Evolutionary conservation across 2,329 filamentous ascomycete genomes (phyloP), one percentile per base, ranked within the genome.

Genomic region (Aspergillus eucalypticola): DNA sequence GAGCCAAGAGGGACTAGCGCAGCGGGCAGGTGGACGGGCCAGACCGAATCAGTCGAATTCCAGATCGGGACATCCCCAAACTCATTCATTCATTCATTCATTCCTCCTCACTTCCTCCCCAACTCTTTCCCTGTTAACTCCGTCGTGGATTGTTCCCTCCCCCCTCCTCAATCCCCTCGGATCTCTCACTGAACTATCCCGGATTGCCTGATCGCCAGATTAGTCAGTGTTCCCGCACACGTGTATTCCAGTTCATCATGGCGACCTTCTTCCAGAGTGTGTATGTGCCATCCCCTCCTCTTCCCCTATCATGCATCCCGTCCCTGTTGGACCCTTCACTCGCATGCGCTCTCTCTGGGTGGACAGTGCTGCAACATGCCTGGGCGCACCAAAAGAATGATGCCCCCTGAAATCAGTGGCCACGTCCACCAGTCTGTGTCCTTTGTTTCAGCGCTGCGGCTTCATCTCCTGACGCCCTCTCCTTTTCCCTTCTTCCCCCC

Each of bases 251-350:
- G 3, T 50, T 50, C 60, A 75, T 58, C 56, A 82, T 82, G 80
- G 76, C 79, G 54, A 79, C 76, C 52, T 81, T 81, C 67, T 80
- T 82, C 56, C 79, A 81, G 69, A 81, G 78, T 66, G 79, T 81
- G 80, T 82, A 79, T 73, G 78, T 79, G 21, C 55, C 58, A 55
- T 51, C 51, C 63, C 54, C 54, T 59, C 56, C 58, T 60, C 54
- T 56, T 42, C 35, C 32, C 54, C 29, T 51, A 49, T 29, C 19
- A 49, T 59, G 56, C 58, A 62, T 58, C 66, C 62, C 62, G 62
- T 64, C 66, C 64, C 61, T 66, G 21, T 63, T 64, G 64, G 59
- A 48, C 61, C 53, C 54, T 52, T 64, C 60, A 59, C 67, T 61
- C 70, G 64, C 67, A 69, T 66, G 66, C 66, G 66, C 66, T 51